Evolutionary conservation across 1,284 basidiomycete genomes (phyloP).

Genomic region (Puccinia novopanici): DNA sequence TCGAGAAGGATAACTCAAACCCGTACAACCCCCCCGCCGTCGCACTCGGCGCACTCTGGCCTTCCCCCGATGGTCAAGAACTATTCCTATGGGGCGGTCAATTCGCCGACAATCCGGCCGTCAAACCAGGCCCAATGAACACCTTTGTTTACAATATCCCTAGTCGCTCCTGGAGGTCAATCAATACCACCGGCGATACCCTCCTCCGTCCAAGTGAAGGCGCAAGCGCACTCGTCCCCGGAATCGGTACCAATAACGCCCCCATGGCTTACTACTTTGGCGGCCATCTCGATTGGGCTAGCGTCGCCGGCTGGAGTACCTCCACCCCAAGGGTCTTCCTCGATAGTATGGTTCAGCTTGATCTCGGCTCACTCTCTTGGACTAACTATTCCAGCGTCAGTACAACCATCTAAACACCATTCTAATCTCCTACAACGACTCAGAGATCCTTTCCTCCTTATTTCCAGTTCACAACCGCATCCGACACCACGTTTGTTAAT

Average conservation of each 20-base stretch:
- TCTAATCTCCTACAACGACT: conserved; percentile 19
- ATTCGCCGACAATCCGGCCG: conserved; percentile 53
- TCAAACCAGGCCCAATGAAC: conserved; percentile 52
- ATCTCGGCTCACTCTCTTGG: conserved; percentile 37
- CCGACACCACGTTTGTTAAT: conserved; percentile 52
- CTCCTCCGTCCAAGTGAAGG: conserved; percentile 55
- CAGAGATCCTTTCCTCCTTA: background rate
- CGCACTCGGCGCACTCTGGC: conserved; percentile 54
- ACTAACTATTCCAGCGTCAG: conserved; percentile 41
- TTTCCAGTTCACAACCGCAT: conserved; percentile 40
- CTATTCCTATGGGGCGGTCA: conserved; percentile 55
- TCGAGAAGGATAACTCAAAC: conserved; percentile 54
- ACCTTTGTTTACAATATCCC: conserved; percentile 53
- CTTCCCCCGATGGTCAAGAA: conserved; percentile 49
- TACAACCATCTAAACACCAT: conserved; percentile 52
- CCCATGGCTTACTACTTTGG: conserved; percentile 54
- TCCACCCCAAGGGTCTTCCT: conserved; percentile 53
- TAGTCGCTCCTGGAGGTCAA: conserved; percentile 49
- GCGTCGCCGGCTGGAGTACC: conserved; percentile 54
- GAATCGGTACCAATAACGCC: conserved; percentile 48
- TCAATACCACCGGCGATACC: conserved; percentile 52
- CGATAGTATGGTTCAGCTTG: conserved; percentile 24
- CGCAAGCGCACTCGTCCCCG: conserved; percentile 52
- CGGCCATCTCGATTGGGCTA: conserved; percentile 55
- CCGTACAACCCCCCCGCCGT: conserved; percentile 54